Evolutionary conservation across 257 asterid species (phyloP), one percentile per base, ranked within the genome.

Genomic region (Catharanthus roseus): DNA sequence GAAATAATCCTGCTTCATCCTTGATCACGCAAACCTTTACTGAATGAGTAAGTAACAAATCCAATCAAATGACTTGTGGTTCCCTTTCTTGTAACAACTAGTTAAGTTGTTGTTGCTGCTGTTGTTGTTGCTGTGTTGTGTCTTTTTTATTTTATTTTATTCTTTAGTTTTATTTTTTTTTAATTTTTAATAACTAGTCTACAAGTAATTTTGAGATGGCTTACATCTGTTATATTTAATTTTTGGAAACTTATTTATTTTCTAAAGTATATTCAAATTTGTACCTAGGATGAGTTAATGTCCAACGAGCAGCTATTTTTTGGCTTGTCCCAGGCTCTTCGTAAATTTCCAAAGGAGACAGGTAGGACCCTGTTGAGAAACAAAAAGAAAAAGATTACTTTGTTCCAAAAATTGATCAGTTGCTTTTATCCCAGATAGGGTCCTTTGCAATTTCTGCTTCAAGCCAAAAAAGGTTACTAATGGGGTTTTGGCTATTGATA

Each of bases 381-480:
- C 67, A 51, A 61, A 71, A 74, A 55, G 72, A 23, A 65, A 62
- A 69, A 45, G 63, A 44, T 66, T 55, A 6, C 77, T 60, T 54
- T 12, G 41, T 0, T 68, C 49, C 68, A 51, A 38, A 73, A 67
- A 56, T 78, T 72, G n/a, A 58, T 73, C 41, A 56, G 34, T 44
- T 74, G 70, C 75, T 74, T 54, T 68, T 72, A 65, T 6, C 84
- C 79, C 89, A 93, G 98, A 93, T 85, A 89, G 93, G 89, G 96
- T 93, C 79, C 95, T 93, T 70, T 93, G 98, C 80, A 96, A 93
- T 83, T 93, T 93, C 84, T 93, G 99, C 89, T 93, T 93, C 79
- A 91, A 91, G 85, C 96, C 95, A 77, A 91, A 89, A 88, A 91
- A 83, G 77, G 95, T 93, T 56, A 85, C 90, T 26, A 91, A 78